Evolutionary conservation across 2,329 filamentous ascomycete genomes (phyloP).

Genomic region (Fusarium sp.): DNA sequence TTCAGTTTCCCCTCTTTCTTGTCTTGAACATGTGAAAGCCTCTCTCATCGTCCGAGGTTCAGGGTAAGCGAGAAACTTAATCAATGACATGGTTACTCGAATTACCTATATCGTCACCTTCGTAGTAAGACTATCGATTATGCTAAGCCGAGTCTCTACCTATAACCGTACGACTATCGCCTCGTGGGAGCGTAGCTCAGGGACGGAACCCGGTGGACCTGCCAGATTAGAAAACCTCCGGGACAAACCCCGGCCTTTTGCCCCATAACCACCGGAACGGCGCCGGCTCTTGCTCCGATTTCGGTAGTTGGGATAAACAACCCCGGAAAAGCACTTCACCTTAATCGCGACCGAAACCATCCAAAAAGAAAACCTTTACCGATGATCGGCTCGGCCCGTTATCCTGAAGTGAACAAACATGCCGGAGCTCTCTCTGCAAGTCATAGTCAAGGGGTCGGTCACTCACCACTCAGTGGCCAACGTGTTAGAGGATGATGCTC

Average conservation of each 20-base stretch:
- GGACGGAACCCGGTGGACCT: not conserved
- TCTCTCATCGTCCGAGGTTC: not conserved
- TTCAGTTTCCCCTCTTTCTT: not conserved
- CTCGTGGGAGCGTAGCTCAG: not conserved
- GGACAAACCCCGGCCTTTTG: not conserved
- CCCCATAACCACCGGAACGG: constrained; percentile 23
- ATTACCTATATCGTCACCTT: not conserved
- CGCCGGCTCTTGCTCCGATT: constrained; percentile 30
- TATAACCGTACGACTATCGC: not conserved
- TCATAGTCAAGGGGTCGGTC: constrained; percentile 5
- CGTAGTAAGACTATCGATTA: not conserved
- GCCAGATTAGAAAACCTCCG: not conserved
- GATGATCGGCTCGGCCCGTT: constrained; percentile 32
- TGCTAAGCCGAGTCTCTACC: not conserved
- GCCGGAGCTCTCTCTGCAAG: constrained; percentile 2
- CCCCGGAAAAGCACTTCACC: constrained; percentile 3
- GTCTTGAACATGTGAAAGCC: not conserved
- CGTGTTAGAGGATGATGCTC: constrained; percentile 21
- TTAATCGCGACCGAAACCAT: constrained; percentile 25
- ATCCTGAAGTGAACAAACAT: constrained; percentile 17
- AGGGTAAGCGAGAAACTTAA: not conserved
- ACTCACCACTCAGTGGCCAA: constrained; percentile 28
- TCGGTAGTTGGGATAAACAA: constrained; percentile 22
- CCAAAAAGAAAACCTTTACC: not conserved
- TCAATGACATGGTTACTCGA: not conserved